Evolutionary conservation across 108 stramenopile genomes (phyloP), one percentile per base, ranked within the genome.

Genomic region (Fragilaria crotonensis): DNA sequence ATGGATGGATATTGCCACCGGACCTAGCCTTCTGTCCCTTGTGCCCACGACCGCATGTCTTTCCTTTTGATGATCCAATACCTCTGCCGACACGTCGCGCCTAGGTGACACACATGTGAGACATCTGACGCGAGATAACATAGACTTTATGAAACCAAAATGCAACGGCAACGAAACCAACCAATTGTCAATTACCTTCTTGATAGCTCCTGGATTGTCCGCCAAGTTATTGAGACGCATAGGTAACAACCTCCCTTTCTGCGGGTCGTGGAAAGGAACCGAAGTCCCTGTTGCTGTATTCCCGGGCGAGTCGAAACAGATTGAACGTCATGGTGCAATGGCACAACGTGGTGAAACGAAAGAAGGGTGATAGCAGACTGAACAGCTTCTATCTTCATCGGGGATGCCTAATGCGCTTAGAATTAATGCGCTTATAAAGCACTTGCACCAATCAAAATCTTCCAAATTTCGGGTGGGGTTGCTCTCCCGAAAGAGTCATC

Each of bases 1-100:
- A 62, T 19, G 85, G 71, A 4, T 78, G 76, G 28, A 89, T 79
- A n/a, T 89, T 90, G 33, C 86, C 79, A 19, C 96, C 95, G 17
- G 77, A 52, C 28, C 97, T 74, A 4, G 95, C 75, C 72, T 94
- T 93, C 62, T 94, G 90, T 19, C 98, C 97, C 71, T 99, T 98
- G 70, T 98, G 96, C 4, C 99, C 99, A 9, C 87, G 68, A 7
- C 97, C 97, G 44, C 75, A 84, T 5, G 97, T 99, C 72, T 99
- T 99, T 25, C 99, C 99, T 51, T 78, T 83, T 26, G 85, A 86
- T 25, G 87, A 87, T 25, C 99, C 99, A 52, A 86, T 93, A 31
- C 99, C 99, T 18, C 99, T 83, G 14, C 99, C 99, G n/a, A 98
- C 77, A 4, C 95, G 86, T 36, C 84, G 81, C 55, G 64, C 68